A percentile compares a stretch with the other conserved stretches of the same genome.
Evolutionary conservation across 768 basidiomycete genomes (phyloP).

Genomic region (Phanerochaete carnosa): DNA sequence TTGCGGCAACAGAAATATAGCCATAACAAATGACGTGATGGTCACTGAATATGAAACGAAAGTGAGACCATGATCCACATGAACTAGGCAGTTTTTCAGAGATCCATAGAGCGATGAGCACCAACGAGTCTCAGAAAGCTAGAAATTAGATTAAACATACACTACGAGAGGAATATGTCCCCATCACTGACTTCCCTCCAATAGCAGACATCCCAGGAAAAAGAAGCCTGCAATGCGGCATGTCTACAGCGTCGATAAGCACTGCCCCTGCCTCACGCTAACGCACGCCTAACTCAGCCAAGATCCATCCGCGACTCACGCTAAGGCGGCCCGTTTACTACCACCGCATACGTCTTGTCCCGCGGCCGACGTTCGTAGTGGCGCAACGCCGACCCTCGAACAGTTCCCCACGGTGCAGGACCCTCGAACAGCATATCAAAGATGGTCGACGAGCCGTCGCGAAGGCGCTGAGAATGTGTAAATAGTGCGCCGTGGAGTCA

Average conservation of each 20-base stretch:
- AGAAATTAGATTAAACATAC: no score
- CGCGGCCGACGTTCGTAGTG: background rate
- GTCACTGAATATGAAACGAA: background rate
- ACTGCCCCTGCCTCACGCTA: background rate
- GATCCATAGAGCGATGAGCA: no score
- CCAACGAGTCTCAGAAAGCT: no score
- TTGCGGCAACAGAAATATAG: no score
- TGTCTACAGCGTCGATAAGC: background rate
- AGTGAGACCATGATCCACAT: no score
- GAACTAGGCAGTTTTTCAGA: no score
- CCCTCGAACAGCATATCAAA: background rate
- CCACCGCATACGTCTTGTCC: background rate
- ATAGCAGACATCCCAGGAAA: slow-evolving; percentile 8
- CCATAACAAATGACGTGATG: no score
- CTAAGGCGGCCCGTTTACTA: background rate
- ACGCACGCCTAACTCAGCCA: background rate
- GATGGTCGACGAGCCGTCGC: background rate
- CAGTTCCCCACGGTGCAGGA: background rate
- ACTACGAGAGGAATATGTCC: no score
- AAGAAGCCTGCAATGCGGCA: slow-evolving; percentile 1
- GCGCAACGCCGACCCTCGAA: background rate
- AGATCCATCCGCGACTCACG: slow-evolving; percentile 1
- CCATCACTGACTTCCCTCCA: slow-evolving; percentile 3
- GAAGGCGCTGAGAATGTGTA: background rate
- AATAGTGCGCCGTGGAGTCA: background rate